Base-by-base conservation (phyloP, 1,284 basidiomycete species). In the Garcileccinum viscosum region DNA sequence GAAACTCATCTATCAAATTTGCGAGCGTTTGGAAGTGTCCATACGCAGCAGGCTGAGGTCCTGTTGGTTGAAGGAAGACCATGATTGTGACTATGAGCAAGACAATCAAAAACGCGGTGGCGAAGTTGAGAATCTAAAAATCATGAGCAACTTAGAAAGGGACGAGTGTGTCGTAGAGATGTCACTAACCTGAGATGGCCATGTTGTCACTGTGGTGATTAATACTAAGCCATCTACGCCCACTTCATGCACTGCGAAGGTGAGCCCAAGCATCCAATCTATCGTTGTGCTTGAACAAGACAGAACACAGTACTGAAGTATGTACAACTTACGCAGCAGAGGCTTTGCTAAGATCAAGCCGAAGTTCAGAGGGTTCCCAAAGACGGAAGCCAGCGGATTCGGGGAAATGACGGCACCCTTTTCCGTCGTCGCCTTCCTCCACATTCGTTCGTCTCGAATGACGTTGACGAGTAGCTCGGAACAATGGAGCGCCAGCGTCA, bases 251-350 rank as follows among this genome's bases (percentile, higher is more conserved):
- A 72, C 69, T 66, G 63, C 69, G 59, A 80, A 71, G 2, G 78
- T 75, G 30, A 81, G 75, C 5, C 77, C 79, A 62, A 81, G 76
- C 77, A 81, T 78, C 79, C 78, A 80, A 50, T 79, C 77, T 81
- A 33, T 4, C 14, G 19, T 5, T 27, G 1, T n/a, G 7, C 15
- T 69, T 40, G 68, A 14, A 65, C 24, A 22, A 37, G 4, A 40
- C 11, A 32, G 24, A 33, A 11, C 22, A 4, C 19, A 35, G 27
- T 33, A 5, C n/a, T n/a, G n/a, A 30, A 14, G n/a, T 19, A 22
- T 9, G 15, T 27, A 11, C 24, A 17, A 76, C 79, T 69, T 62
- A 80, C 78, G 79, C 9, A 78, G 37, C 22, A 77, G 24, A 9
- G 77, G 77, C 61, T 78, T 80, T 15, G 66, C 63, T 7, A 65